Evolutionary conservation across 805 yeast genomes (phyloP), one percentile per base, ranked within the genome.

Genomic region (Suhomyces vadensis): DNA sequence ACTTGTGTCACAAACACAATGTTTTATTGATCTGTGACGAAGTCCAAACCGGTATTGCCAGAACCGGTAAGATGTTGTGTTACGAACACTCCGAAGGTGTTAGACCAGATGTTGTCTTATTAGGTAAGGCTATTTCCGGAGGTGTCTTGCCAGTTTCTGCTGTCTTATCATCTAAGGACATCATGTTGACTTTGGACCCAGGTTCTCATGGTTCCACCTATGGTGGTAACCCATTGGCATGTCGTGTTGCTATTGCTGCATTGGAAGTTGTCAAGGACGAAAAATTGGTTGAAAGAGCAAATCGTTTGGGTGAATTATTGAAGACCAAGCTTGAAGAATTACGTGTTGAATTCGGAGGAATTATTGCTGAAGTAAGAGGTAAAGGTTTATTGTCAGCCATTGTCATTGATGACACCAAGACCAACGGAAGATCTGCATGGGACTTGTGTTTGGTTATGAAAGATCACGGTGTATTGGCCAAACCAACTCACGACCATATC

Each of bases 181-280:
- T 92, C 63, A 87, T 92, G 97, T 77, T 83, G 52, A 81, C 88
- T 51, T 78, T 92, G 55, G 88, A 87, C 50, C 95, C 97, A 21
- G 98, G 98, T 43, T 87, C 96, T 24, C 98, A 92, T 69, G 98
- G 98, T 41, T 91, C 97, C 22, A 92, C 98, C 17, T 92, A 87
- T 64, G 98, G 98, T 68, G 98, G 98, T 66, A 92, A 90, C 72
- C 97, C 98, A 53, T 78, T 92, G 63, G 92, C 96, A 17, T 88
- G 95, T 53, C 79, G 88, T 44, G 97, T 89, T 16, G 94, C 97
- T 49, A 82, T 88, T 63, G 97, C 96, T 47, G 97, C 98, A 8
- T 75, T 92, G 53, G 79, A 89, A 56, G 98, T 92, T 42, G 88
- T 92, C 44, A 79, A 77, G 64, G 95, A 92, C 55, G 98, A 92